phyloP scores from a whole-genome alignment of 768 basidiomycete species.

The Tremella mesenterica region DNA sequence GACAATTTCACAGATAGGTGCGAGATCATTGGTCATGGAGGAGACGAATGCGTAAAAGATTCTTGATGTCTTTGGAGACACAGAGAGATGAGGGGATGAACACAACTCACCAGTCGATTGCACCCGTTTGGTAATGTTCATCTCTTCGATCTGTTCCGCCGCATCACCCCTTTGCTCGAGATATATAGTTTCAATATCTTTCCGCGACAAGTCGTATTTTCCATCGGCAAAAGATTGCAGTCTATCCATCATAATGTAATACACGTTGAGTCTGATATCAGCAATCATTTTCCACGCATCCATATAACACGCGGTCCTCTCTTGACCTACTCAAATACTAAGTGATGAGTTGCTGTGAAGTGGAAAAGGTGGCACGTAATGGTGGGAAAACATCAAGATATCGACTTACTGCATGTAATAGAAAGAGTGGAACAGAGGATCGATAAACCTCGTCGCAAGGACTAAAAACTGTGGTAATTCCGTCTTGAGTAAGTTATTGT shows the following conservation, averaged over 20 bases:
- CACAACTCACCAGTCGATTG: slow-evolving; percentile 66
- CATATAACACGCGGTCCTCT: neutral
- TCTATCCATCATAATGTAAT: slow-evolving; percentile 90
- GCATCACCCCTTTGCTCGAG: slow-evolving; percentile 75
- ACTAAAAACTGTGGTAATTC: slow-evolving; percentile 90
- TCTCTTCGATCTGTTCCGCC: slow-evolving; percentile 64
- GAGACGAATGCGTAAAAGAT: too few relatives aligned
- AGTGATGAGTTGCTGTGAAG: neutral
- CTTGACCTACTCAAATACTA: too few relatives aligned
- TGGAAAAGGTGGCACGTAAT: neutral
- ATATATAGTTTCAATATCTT: slow-evolving; percentile 68
- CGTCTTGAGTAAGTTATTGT: slow-evolving; percentile 78
- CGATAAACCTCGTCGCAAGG: slow-evolving; percentile 79
- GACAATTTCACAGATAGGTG: too few relatives aligned
- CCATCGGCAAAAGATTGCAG: slow-evolving; percentile 70
- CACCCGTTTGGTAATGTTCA: slow-evolving; percentile 74
- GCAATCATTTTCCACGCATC: neutral
- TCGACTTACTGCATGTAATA: slow-evolving; percentile 93
- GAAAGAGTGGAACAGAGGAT: slow-evolving; percentile 95
- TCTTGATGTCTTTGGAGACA: too few relatives aligned
- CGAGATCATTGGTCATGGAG: too few relatives aligned
- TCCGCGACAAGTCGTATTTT: slow-evolving; percentile 62
- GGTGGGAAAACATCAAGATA: neutral
- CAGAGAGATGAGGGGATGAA: too few relatives aligned
- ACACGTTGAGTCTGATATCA: slow-evolving; percentile 68